Evolutionary conservation across 2,329 filamentous ascomycete species (phyloP), one percentile per base, ranked within the genome.

Genomic region (Ophiocordyceps camponoti-floridani): DNA sequence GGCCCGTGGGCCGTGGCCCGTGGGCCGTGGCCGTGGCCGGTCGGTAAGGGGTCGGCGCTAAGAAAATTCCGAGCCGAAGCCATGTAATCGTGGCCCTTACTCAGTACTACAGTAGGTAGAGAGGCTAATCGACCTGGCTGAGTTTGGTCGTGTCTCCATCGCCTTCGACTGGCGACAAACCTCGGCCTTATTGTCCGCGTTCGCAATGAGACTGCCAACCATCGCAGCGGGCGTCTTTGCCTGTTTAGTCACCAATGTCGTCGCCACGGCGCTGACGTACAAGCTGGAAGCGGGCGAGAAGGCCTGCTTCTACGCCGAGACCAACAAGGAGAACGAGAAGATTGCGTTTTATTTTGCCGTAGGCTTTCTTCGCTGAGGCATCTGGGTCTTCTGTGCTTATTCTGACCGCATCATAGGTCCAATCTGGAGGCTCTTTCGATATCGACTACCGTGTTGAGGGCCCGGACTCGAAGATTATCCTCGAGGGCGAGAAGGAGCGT

Each of bases 341-440:
- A 72, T 98, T 53, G 88, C 91, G 43, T 98, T 98, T 61, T 98
- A 98, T 70, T 98, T 98, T 66, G 93, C 91, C 48, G 91, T 98
- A 69, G 52, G 82, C 67, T 14, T 19, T 13, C 28, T 37, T 14
- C 4, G 8, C 16, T 16, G 5, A 9, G 18, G 11, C 4, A 2
- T 26, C 18, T 16, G 4, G 14, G 23, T 11, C 10, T 44, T 46
- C 14, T 10, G 43, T 43, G 27, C 43, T 23, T 8, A 41, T 18
- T n/a, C 14, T 37, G 14, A 11, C 48, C n/a, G 40, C 11, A 40
- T 50, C 11, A 40, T 50, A 94, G 88, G 88, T 95, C 42, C 91
- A 98, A 93, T 89, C 88, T 9, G 91, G 91, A 58, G 93, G 91
- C 54, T 89, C 87, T 28, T 98, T 98, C 67, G 91, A 98, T 69